phyloP scores from a whole-genome alignment of 179 eudicot genomes.

The Gypsophila paniculata region DNA sequence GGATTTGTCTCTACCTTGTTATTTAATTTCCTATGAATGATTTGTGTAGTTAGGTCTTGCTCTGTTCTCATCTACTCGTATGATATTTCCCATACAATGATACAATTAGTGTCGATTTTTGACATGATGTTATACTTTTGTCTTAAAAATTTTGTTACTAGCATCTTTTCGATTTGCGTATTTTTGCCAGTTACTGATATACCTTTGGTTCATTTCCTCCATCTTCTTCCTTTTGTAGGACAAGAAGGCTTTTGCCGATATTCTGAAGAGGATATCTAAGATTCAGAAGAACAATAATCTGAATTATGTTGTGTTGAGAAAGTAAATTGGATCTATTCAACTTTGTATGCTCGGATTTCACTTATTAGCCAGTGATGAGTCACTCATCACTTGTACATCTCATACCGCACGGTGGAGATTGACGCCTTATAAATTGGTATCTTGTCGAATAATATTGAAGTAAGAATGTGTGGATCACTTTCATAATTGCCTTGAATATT shows the following conservation, averaged over 20 bases:
- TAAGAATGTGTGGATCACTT: not conserved
- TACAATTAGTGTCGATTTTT: not conserved
- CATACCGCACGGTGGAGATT: not conserved
- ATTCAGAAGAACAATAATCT: slow-evolving; percentile 68
- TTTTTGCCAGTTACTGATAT: not conserved
- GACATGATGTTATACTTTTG: not conserved
- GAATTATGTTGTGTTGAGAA: slow-evolving; percentile 63
- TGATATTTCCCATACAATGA: not conserved
- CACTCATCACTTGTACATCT: not conserved
- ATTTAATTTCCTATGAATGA: not conserved
- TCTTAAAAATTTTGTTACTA: not conserved
- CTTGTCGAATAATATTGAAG: not conserved
- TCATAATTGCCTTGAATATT: not conserved
- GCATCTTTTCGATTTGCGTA: not conserved
- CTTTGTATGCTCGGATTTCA: not conserved
- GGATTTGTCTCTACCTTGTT: not conserved
- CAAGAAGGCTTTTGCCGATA: slow-evolving; percentile 81
- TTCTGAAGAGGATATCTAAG: slow-evolving; percentile 74
- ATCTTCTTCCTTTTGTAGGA: slow-evolving; percentile 42
- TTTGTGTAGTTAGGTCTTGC: not conserved
- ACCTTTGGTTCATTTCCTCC: not conserved
- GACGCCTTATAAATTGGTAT: not conserved
- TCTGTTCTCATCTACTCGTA: not conserved
- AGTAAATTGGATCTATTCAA: slow-evolving; percentile 22
- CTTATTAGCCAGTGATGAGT: not conserved